Evolutionary conservation across 768 basidiomycete genomes (phyloP).

Genomic region (button mushroom (Agaricus bisporus)): DNA sequence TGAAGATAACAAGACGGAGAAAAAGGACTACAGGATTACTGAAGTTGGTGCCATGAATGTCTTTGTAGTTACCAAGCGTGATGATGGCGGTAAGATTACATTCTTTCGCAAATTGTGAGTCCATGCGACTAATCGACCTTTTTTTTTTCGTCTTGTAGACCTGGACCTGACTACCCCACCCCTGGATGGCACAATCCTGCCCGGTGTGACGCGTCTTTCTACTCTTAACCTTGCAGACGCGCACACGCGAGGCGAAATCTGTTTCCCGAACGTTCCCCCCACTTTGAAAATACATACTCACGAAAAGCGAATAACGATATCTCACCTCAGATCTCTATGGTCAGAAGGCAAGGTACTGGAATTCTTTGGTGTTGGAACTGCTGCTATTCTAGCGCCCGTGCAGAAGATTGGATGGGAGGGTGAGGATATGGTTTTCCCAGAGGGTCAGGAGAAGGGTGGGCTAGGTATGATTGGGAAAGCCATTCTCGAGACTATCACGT

Average conservation of each 20-base stretch:
- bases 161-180: conserved; percentile 78
- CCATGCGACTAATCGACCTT: background rate
- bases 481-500: conserved; percentile 51
- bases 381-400: conserved; percentile 61
- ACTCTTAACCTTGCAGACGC: conserved; percentile 58
- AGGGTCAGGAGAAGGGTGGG: conserved; percentile 21
- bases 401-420: conserved; percentile 50
- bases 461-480: conserved; percentile 55
- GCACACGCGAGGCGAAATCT: conserved; percentile 42
- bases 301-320: conserved; percentile 34
- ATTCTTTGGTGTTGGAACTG: conserved; percentile 75
- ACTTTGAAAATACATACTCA: conserved; percentile 32
- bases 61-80: conserved; percentile 56
- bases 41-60: conserved; percentile 81
- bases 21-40: too few relatives aligned
- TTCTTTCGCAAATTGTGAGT: background rate
- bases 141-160: conserved; percentile 27
- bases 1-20: too few relatives aligned
- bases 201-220: conserved; percentile 86
- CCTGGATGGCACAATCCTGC: conserved; percentile 82
- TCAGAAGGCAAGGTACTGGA: conserved; percentile 56
- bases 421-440: conserved; percentile 43
- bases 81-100: conserved; percentile 43
- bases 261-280: conserved; percentile 35
- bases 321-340: conserved; percentile 39